Conservation (phyloP, 768 basidiomycete species). For the Sarcodon aspratus region DNA sequence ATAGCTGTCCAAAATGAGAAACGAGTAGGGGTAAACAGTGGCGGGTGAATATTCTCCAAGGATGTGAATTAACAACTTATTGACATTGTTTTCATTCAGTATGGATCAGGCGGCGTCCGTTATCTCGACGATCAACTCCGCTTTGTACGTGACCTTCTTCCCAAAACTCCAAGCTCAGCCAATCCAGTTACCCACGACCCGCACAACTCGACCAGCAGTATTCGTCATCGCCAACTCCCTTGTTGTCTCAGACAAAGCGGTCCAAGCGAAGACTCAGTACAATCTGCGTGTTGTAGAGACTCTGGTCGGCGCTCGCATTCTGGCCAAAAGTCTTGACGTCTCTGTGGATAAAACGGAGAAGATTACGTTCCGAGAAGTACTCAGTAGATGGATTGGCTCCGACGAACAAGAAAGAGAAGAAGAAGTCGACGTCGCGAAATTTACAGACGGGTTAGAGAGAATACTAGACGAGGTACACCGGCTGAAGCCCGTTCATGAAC, state of each 20-base stretch:
- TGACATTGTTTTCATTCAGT: constrained; percentile 21
- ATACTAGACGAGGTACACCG: constrained; percentile 38
- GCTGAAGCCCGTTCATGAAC: constrained; percentile 31
- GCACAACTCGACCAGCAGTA: constrained; percentile 28
- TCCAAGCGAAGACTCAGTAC: constrained; percentile 58
- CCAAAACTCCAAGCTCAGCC: constrained; percentile 58
- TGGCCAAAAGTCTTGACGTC: constrained; percentile 50
- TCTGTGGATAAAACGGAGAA: constrained; percentile 29
- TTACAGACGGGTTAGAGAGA: constrained; percentile 36
- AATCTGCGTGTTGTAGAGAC: constrained; percentile 92
- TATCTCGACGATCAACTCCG: constrained; percentile 57
- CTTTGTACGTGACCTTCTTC: constrained; percentile 75
- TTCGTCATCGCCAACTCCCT: constrained; percentile 81
- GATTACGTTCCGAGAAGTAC: constrained; percentile 57
- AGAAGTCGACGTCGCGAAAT: constrained; percentile 30
- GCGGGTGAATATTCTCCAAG: constrained; percentile 39
- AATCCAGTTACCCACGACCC: constrained; percentile 44
- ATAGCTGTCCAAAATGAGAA: constrained; percentile 81
- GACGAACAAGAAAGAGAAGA: constrained; percentile 24
- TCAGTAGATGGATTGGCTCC: constrained; percentile 44
- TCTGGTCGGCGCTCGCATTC: constrained; percentile 64
- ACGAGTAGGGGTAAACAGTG: constrained; percentile 74
- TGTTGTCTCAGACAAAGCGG: constrained; percentile 70
- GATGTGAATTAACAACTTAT: constrained; percentile 1
- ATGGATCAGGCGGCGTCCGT: constrained; percentile 92